Evolutionary conservation across 106 monocot genomes (phyloP), one percentile per base, ranked within the genome.

Genomic region (Triglochin maritima): DNA sequence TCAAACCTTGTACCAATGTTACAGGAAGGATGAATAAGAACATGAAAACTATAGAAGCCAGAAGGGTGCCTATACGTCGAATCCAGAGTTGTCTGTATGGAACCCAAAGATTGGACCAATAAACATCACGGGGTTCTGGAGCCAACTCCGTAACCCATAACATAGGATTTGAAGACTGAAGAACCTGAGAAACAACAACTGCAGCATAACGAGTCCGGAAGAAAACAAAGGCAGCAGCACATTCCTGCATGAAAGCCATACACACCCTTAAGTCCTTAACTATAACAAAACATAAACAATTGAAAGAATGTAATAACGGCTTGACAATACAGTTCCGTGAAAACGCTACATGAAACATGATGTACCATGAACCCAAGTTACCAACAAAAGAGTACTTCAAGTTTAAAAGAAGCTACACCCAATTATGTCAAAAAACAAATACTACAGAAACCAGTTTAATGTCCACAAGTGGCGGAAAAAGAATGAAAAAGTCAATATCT

Each of bases 31-130:
- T 50, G 73, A 96, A 96, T 51, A 91, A 11, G 67, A 96, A 55
- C 90, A 91, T 82, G 59, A 84, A 91, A 74, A 84, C 79, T 73
- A 91, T 80, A 66, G 75, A 71, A 46, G 77, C 81, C 7, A 91
- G 44, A 59, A 96, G 79, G 59, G 81, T 88, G 49, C 73, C 85
- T 72, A 88, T 90, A 46, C 86, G 75, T 9, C 96, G 96, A 17
- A 96, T 66, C 90, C 96, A 96, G 3, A 96, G 81, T 69, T 85
- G 87, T 46, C 75, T 79, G 59, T 82, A 91, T 46, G 90, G 96
- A 44, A 96, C 74, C 90, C 96, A 88, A 60, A 96, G 81, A 71
- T 96, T 96, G 69, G 96, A 96, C 96, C 96, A 91, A 64, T 88
- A 88, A 47, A 96, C 76, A 76, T 96, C 96, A 74, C 79, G 76